Evolutionary conservation across 805 yeast species (phyloP), one percentile per base, ranked within the genome.

Genomic region (Saccharomycopsis lassenensis): DNA sequence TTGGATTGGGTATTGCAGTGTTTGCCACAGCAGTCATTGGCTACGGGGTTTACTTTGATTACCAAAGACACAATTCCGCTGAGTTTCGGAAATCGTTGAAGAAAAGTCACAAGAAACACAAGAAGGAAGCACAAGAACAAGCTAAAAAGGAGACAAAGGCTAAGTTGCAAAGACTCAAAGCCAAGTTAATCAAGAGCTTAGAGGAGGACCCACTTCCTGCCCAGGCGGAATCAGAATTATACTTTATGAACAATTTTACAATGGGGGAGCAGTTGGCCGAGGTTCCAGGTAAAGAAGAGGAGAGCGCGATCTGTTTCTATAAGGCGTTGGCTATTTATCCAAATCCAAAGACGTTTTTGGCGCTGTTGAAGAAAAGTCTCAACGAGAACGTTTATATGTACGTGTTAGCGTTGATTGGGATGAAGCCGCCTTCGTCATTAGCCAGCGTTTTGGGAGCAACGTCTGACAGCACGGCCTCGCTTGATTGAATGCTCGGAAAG

Each of bases 251-350:
- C 44, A 86, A 83, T 58, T 87, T 89, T 39, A 78, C 84, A 42
- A 54, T 66, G 33, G 97, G 95, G 56, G 97, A 89, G 97, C 96
- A 87, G 62, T 91, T 91, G 98, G 82, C 87, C 47, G 97, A 89
- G 63, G 75, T 87, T 49, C 95, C 97, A 40, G 91, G 89, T 37
- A 75, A 87, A 43, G 97, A 91, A 57, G 95, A 89, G 56, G 84
- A 79, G 41, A 78, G 96, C 29, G 97, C 98, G 25, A 66, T 87
- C 48, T 71, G 78, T 48, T 91, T 86, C 70, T 91, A 91, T 72
- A 82, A 84, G 59, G 97, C 96, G 10, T 68, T 91, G 54, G 73
- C 84, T 29, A 87, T 86, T 34, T 89, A 87, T 59, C 97, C 98
- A 44, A 80, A 81, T 58, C 99, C 98, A 42, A 78, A 93, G 38